Evolutionary conservation across 2,329 filamentous ascomycete genomes (phyloP), one percentile per base, ranked within the genome.

Genomic region (Trichoderma sp.): DNA sequence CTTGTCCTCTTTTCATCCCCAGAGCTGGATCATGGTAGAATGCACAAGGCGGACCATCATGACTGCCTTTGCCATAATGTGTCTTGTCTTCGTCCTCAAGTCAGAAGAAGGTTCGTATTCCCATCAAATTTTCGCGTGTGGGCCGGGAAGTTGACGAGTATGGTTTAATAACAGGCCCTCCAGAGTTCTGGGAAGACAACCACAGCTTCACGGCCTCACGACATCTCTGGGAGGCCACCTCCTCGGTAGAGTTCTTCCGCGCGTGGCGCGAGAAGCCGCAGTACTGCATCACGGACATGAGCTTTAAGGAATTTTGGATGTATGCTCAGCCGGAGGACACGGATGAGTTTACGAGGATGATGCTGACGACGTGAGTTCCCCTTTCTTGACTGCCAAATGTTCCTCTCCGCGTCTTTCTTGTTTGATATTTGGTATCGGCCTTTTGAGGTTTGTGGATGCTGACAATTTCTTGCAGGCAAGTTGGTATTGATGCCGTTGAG

Each of bases 211-310:
- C 79, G 3, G 77, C 82, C 21, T 84, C 82, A 6, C 75, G 75
- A 8, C 77, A 82, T 68, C 78, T 84, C 21, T 84, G 82, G 83
- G 77, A 82, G 19, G 81, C 83, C 0, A 70, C 73, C 35, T 78
- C 77, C 5, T 80, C 82, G 1, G 74, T 81, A 24, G 77, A 81
- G 2, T 84, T 84, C 71, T 83, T 77, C 72, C 77, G 75, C 2
- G 79, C 81, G 2, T 84, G 82, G 83, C 78, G 80, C n/a, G 78
- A 79, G 40, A 81, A 81, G 75, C 80, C 81, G 10, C 76, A 81
- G 60, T 82, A 76, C 60, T 70, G 72, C 43, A 76, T 82, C 49
- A 67, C 73, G n/a, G 74, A 79, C 33, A 72, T 81, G 70, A 74
- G 76, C 58, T 80, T 81, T 56, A 73, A 76, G 53, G 78, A 80